Evolutionary conservation across 148 eudicot species (phyloP), one percentile per base, ranked within the genome.

Genomic region (Rhododendron mucronatum): DNA sequence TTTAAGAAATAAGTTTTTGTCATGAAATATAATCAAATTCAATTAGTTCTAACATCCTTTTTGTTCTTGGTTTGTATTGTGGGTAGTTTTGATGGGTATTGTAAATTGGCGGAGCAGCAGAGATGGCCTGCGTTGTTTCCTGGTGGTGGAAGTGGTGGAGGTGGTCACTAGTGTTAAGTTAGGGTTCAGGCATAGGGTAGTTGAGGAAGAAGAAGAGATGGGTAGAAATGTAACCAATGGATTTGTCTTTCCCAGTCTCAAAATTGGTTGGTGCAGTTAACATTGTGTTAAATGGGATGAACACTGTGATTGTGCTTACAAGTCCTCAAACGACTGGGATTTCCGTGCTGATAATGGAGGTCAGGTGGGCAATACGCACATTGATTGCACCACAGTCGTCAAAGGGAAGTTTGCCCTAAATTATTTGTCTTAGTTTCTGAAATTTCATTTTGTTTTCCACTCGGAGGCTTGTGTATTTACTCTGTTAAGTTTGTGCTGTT

Each of bases 401-500:
- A 71, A 71, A 71, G 7, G 13, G 20, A 71, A 30, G 20, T 71
- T 69, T 30, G 76, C 39, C 76, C 20, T 30, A 71, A 69, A 33
- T 71, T 71, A 13, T 71, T 12, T 13, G 16, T 69, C 15, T 14
- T 71, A 71, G 41, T 30, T 71, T 71, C 5, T 71, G 39, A 71
- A 71, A 71, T 71, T 33, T 33, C 76, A 13, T 4, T 14, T 4
- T 71, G 23, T 39, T 2, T 12, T 84, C 30, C 26, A 30, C 50
- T 50, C 21, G 0, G 57, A 3, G 8, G 67, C 18, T 3, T 47
- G 28, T n/a, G 21, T 4, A 26, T 2, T 65, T 67, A 26, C 53
- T 26, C 11, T 41, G 84, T 73, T 10, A 65, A 65, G 53, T 83
- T 83, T 67, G 33, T 69, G 59, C 28, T 50, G 82, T 80, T 80